A percentile compares a stretch with the other conserved stretches of the same genome.
phyloP scores from a whole-genome alignment of 2,329 filamentous ascomycete genomes.

The Beauveria sp. region DNA sequence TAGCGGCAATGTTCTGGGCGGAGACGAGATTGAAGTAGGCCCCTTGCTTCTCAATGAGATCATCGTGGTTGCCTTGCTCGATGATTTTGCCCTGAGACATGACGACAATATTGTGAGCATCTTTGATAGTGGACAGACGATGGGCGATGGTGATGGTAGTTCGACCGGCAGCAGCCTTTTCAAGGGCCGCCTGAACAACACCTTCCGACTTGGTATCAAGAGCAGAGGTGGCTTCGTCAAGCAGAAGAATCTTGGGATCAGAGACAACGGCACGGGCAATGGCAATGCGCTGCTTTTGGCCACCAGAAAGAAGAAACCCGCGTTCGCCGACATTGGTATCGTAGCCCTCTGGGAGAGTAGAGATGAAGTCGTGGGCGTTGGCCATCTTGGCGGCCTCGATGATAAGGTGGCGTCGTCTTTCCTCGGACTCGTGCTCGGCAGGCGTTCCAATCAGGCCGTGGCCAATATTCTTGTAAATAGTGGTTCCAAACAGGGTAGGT shows the following conservation, averaged over 20 bases:
- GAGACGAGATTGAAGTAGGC: slow-evolving; percentile 83
- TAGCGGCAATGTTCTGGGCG: slow-evolving; percentile 71
- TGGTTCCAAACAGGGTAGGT: slow-evolving; percentile 80
- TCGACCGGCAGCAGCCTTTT: slow-evolving; percentile 74
- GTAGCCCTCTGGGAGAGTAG: slow-evolving; percentile 74
- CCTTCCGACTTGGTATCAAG: slow-evolving; percentile 93
- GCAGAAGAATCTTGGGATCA: slow-evolving; percentile 82
- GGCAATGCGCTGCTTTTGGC: slow-evolving; percentile 94
- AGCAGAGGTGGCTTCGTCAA: slow-evolving; percentile 92
- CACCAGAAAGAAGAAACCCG: slow-evolving; percentile 85
- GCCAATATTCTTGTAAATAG: slow-evolving; percentile 84
- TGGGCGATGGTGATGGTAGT: slow-evolving; percentile 97
- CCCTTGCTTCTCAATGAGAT: slow-evolving; percentile 60
- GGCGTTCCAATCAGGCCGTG: slow-evolving; percentile 82
- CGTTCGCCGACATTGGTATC: slow-evolving; percentile 93
- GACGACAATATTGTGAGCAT: slow-evolving; percentile 93
- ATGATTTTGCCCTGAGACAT: slow-evolving; percentile 80
- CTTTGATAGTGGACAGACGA: slow-evolving; percentile 86
- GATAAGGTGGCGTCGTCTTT: slow-evolving; percentile 63
- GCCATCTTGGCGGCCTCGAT: slow-evolving; percentile 79
- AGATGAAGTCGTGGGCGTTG: slow-evolving; percentile 91
- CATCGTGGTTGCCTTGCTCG: slow-evolving; percentile 84
- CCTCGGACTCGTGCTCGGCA: slow-evolving; percentile 57
- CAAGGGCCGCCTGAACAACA: slow-evolving; percentile 86
- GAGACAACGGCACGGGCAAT: slow-evolving; percentile 87